Evolutionary conservation across 2,329 filamentous ascomycete genomes (phyloP).

Genomic region (Proliferodiscus dingleyae): DNA sequence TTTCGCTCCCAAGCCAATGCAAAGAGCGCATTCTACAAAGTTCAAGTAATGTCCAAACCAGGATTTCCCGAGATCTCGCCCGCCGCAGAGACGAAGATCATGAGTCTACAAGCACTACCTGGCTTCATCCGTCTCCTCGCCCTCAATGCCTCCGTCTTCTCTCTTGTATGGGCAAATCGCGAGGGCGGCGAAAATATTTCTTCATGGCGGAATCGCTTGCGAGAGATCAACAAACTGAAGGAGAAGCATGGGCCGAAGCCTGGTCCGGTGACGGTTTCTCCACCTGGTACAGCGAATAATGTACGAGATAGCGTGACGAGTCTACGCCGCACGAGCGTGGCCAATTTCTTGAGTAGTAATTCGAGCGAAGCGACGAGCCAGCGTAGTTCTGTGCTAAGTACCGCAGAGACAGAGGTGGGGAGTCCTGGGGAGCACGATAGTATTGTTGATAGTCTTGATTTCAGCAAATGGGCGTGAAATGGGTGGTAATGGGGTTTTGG

Average conservation of each 20-base stretch:
- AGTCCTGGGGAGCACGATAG: constrained; percentile 23
- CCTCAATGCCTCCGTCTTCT: constrained; percentile 91
- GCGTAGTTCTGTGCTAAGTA: constrained; percentile 53
- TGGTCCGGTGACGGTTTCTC: constrained; percentile 28
- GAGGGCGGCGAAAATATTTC: constrained; percentile 79
- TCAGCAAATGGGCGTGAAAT: constrained; percentile 32
- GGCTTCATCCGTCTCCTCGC: constrained; percentile 83
- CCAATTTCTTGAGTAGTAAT: constrained; percentile 55
- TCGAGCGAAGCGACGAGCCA: constrained; percentile 48
- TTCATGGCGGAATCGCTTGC: constrained; percentile 81
- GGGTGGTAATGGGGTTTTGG: neutral
- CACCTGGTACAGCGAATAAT: constrained; percentile 35
- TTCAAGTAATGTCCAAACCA: constrained; percentile 81
- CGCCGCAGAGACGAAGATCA: constrained; percentile 81
- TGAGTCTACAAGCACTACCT: constrained; percentile 76
- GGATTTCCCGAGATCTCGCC: constrained; percentile 91
- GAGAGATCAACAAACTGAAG: constrained; percentile 77
- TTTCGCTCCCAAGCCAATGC: constrained; percentile 36
- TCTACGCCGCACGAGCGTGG: constrained; percentile 58
- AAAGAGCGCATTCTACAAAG: constrained; percentile 66
- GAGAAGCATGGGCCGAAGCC: constrained; percentile 56
- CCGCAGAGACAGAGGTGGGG: constrained; percentile 49
- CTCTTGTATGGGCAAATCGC: constrained; percentile 77
- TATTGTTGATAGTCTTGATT: constrained; percentile 30
- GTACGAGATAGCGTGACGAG: constrained; percentile 58